Conservation (phyloP, 2,329 filamentous ascomycete species). For the Lecanosticta acicola region DNA sequence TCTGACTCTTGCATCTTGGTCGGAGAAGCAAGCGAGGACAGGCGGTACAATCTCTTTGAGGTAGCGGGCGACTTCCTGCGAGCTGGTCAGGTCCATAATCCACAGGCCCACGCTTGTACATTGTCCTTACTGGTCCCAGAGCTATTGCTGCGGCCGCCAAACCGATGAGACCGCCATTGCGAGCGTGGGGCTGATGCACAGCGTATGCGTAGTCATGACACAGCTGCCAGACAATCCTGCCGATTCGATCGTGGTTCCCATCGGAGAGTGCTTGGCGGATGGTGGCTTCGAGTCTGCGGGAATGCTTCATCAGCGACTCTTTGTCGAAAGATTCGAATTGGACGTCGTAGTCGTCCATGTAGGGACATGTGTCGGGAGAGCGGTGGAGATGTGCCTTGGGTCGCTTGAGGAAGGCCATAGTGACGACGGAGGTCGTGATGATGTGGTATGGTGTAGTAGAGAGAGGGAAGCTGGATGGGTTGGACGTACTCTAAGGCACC, state of each 20-base stretch:
- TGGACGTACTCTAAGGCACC: constrained; percentile 87
- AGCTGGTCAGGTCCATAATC: constrained; percentile 23
- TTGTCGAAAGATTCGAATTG: constrained; percentile 10
- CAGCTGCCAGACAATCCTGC: constrained; percentile 87
- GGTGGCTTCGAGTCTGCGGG: constrained; percentile 71
- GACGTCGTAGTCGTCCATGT: constrained; percentile 15
- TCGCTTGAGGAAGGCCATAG: constrained; percentile 5
- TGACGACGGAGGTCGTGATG: constrained; percentile 6
- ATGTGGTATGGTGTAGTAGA: neutral
- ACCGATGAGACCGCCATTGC: constrained; percentile 93
- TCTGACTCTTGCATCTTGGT: constrained; percentile 92
- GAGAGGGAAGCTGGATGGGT: too few species aligned
- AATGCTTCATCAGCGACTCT: constrained; percentile 15
- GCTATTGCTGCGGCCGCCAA: constrained; percentile 94
- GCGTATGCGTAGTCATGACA: constrained; percentile 98
- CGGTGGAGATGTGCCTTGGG: neutral
- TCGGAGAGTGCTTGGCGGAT: constrained; percentile 76
- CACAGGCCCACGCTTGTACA: neutral
- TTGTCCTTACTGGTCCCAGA: constrained; percentile 69
- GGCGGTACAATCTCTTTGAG: constrained; percentile 91
- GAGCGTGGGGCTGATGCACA: constrained; percentile 90
- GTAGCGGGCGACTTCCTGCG: constrained; percentile 82
- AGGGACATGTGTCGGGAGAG: constrained; percentile 7
- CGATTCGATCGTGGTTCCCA: constrained; percentile 74
- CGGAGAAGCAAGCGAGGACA: constrained; percentile 92